These are phyloP conservation scores for Candida ficus DNA, from an alignment of 805 yeast genomes.

Conservation along the genomic window DNA sequence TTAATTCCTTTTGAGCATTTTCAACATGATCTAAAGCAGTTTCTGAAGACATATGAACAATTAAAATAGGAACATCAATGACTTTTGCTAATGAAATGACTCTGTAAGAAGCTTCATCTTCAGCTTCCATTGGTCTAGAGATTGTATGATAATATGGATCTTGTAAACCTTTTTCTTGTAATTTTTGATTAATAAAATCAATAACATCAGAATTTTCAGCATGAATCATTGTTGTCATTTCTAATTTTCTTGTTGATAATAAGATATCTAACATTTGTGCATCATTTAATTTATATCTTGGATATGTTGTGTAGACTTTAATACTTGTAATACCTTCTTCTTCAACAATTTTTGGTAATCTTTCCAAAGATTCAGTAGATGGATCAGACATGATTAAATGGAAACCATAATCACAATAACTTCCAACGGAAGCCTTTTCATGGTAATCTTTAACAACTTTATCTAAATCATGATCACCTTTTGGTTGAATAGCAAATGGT, in stretches of 20 bases:
- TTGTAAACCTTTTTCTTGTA: constrained; percentile 32
- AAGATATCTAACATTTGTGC: constrained; percentile 35
- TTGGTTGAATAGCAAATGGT: constrained; percentile 42
- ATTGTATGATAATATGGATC: constrained; percentile 42
- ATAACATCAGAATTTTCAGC: constrained; percentile 49
- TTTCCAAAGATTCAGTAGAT: constrained; percentile 25
- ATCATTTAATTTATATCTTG: constrained; percentile 36
- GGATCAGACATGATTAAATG: constrained; percentile 40
- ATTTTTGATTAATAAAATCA: constrained; percentile 34
- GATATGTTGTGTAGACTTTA: constrained; percentile 41
- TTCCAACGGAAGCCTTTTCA: constrained; percentile 25
- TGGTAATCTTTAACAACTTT: constrained; percentile 30
- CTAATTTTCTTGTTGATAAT: constrained; percentile 33
- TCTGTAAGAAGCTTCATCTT: constrained; percentile 46
- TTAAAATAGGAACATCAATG: constrained; percentile 40
- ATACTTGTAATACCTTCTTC: constrained; percentile 18
- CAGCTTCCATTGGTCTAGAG: constrained; percentile 40
- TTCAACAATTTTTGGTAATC: constrained; percentile 31
- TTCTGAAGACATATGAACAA: constrained; percentile 44
- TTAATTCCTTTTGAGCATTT: constrained; percentile 34
- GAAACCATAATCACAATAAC: constrained; percentile 44
- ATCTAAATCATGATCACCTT: constrained; percentile 25
- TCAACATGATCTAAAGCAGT: constrained; percentile 37
- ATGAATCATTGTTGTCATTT: constrained; percentile 45
- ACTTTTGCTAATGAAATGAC: constrained; percentile 39